These are phyloP conservation scores for Ulmus americana DNA, from an alignment of 331 rosid species.

Conservation along the genomic window DNA sequence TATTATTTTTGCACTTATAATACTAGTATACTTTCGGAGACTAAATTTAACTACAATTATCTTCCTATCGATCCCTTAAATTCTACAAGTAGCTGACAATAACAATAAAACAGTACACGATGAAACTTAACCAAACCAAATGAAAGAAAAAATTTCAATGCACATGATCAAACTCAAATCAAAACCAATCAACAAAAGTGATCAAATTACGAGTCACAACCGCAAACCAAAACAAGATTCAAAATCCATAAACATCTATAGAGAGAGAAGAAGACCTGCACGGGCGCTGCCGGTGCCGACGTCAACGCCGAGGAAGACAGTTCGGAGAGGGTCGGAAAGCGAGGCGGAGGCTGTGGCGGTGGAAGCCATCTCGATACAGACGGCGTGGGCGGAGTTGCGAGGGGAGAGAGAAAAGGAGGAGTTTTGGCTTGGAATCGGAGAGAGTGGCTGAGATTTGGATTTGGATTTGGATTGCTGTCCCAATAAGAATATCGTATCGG, in stretches of 20 bases:
- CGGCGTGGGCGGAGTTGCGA: conserved; percentile 5
- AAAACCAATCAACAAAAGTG: neutral
- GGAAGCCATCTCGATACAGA: conserved; percentile 45
- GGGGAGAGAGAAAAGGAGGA: conserved; percentile 1
- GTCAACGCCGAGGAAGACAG: conserved; percentile 79
- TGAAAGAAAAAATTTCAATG: neutral
- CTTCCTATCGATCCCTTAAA: too few species aligned
- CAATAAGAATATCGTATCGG: conserved; percentile 31
- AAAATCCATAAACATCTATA: neutral
- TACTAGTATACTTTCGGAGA: too few species aligned
- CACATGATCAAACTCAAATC: neutral
- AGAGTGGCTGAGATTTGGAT: neutral
- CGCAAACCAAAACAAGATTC: neutral
- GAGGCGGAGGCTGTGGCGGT: conserved; percentile 20
- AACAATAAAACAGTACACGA: too few species aligned
- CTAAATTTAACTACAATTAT: too few species aligned
- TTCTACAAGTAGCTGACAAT: too few species aligned
- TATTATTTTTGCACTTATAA: too few species aligned
- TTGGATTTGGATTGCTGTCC: conserved; percentile 10
- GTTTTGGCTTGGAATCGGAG: neutral
- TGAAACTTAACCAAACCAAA: neutral
- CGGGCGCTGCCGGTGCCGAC: conserved; percentile 97
- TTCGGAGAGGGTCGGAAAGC: conserved; percentile 21
- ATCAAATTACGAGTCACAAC: neutral
- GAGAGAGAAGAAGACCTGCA: conserved; percentile 47